phyloP scores from a whole-genome alignment of 805 yeast genomes.

The Kodamaea kaohsiungensis region DNA sequence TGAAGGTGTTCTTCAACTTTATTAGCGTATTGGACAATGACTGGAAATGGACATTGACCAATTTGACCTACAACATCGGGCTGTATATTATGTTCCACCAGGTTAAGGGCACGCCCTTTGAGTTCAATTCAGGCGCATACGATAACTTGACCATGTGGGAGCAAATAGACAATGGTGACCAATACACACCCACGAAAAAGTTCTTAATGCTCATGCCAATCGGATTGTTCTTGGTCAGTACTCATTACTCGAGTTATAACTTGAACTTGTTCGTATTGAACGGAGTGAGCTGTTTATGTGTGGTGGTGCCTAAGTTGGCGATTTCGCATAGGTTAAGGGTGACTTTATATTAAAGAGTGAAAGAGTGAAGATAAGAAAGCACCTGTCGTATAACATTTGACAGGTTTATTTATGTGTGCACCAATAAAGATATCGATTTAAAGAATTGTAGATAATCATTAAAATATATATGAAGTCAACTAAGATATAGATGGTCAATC shows the following conservation, averaged over 20 bases:
- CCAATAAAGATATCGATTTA: no score
- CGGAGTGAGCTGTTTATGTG: slow-evolving; percentile 77
- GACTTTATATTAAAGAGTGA: slow-evolving; percentile 32
- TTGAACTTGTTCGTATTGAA: slow-evolving; percentile 76
- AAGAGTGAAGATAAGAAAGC: not conserved
- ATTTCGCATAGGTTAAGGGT: slow-evolving; percentile 77
- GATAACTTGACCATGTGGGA: slow-evolving; percentile 99
- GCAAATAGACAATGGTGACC: slow-evolving; percentile 93
- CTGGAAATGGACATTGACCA: slow-evolving; percentile 92
- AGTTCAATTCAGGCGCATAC: slow-evolving; percentile 93
- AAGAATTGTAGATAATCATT: no score
- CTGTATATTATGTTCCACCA: slow-evolving; percentile 95
- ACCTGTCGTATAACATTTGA: no score
- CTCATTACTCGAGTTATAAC: slow-evolving; percentile 89
- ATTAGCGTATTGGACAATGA: slow-evolving; percentile 80
- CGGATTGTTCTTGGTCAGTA: slow-evolving; percentile 76
- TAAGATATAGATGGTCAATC: no score
- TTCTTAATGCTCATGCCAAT: slow-evolving; percentile 93
- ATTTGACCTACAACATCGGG: slow-evolving; percentile 85
- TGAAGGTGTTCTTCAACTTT: slow-evolving; percentile 76
- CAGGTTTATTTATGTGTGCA: no score
- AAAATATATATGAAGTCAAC: no score
- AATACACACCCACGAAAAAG: slow-evolving; percentile 95
- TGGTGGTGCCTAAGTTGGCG: slow-evolving; percentile 91
- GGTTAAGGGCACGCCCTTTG: slow-evolving; percentile 96